Conservation (phyloP, 441 rosid genomes). For the Populus hybrid region DNA sequence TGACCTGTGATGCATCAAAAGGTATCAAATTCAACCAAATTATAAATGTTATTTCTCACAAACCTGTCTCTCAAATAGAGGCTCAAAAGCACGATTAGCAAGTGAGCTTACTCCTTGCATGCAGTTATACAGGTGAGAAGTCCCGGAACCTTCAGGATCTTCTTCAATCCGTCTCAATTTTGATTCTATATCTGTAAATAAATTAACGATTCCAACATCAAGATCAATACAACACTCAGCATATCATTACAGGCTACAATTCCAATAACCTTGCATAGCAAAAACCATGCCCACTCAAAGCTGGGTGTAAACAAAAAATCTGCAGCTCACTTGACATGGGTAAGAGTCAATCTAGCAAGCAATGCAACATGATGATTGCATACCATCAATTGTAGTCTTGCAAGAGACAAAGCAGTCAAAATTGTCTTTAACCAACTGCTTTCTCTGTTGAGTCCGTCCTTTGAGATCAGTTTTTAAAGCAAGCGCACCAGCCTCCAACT, state of each 20-base stretch:
- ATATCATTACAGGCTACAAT: background rate
- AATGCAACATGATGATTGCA: slow-evolving; percentile 15
- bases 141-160: slow-evolving; percentile 97
- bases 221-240: slow-evolving; percentile 7
- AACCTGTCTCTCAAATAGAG: slow-evolving; percentile 99
- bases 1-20: slow-evolving; percentile 5
- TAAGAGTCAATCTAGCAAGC: slow-evolving; percentile 16
- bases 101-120: slow-evolving; percentile 81
- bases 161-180: slow-evolving; percentile 92
- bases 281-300: slow-evolving; percentile 14
- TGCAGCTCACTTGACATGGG: slow-evolving; percentile 5
- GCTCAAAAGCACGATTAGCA: slow-evolving; percentile 86
- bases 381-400: slow-evolving; percentile 99
- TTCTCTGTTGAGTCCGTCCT: slow-evolving; percentile 91
- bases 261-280: background rate
- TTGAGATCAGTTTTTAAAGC: slow-evolving; percentile 88
- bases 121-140: slow-evolving; percentile 72
- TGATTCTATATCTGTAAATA: slow-evolving; percentile 76
- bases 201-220: slow-evolving; percentile 23
- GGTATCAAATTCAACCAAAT: slow-evolving; percentile 16
- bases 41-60: slow-evolving; percentile 18
- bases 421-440: slow-evolving; percentile 93
- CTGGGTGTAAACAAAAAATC: slow-evolving; percentile 3
- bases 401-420: slow-evolving; percentile 99
- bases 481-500: slow-evolving; percentile 90